phyloP scores from a whole-genome alignment of 2,329 filamentous ascomycete genomes.

The Geosmithia putterillii region DNA sequence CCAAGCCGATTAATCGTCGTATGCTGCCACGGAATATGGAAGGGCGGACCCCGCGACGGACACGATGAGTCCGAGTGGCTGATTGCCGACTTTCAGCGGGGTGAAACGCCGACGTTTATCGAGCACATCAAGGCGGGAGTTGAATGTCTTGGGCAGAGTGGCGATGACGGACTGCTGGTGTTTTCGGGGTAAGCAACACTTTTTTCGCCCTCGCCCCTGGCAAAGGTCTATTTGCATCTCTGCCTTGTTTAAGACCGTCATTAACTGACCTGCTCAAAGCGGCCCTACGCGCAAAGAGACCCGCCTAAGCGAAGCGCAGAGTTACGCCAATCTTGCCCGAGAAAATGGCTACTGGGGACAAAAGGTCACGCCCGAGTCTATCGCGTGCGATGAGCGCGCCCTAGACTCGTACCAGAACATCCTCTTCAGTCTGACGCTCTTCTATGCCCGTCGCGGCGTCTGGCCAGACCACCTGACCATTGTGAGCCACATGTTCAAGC shows the following conservation, averaged over 20 bases:
- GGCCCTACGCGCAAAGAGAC: slow-evolving; percentile 50
- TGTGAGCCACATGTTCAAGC: slow-evolving; percentile 60
- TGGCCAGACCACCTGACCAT: slow-evolving; percentile 52
- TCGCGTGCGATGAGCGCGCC: slow-evolving; percentile 56
- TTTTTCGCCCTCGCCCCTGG: not conserved
- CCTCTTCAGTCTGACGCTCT: slow-evolving; percentile 54
- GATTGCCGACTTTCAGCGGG: slow-evolving; percentile 64
- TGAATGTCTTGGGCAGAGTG: slow-evolving; percentile 30
- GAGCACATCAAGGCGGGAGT: slow-evolving; percentile 59
- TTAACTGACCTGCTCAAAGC: slow-evolving; percentile 20
- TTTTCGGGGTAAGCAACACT: slow-evolving; percentile 53
- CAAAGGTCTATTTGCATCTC: not conserved
- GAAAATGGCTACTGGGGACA: slow-evolving; percentile 27
- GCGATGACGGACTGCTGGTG: slow-evolving; percentile 39
- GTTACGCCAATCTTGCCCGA: slow-evolving; percentile 43
- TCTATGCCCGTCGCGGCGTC: slow-evolving; percentile 21
- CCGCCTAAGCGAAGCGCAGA: slow-evolving; percentile 44
- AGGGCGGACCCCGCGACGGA: slow-evolving; percentile 41
- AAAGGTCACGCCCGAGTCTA: slow-evolving; percentile 5
- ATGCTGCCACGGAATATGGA: slow-evolving; percentile 76
- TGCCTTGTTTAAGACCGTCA: not conserved
- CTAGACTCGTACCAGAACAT: slow-evolving; percentile 83
- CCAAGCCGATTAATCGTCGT: slow-evolving; percentile 57
- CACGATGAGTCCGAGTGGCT: slow-evolving; percentile 52
- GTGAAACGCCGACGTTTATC: slow-evolving; percentile 71